phyloP scores from a whole-genome alignment of 768 basidiomycete species.

The Neoboletus brunneissimus region DNA sequence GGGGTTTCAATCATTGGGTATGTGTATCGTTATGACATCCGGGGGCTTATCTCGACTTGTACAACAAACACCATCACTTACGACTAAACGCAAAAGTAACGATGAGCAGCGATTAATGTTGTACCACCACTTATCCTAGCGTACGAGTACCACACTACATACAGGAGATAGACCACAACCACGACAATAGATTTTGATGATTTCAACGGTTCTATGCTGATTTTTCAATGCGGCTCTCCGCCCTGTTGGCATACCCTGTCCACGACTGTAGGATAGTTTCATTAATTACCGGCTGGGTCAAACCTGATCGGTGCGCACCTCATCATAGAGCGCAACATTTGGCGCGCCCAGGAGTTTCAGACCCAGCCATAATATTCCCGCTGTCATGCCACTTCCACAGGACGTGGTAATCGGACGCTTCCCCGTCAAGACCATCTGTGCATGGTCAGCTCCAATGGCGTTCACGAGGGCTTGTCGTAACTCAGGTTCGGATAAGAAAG shows the following conservation, averaged over 20 bases:
- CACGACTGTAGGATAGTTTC: conserved; percentile 65
- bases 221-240: conserved; percentile 72
- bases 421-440: conserved; percentile 58
- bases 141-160: conserved; percentile 14
- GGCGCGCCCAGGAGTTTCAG: conserved; percentile 65
- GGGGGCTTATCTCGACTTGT: conserved; percentile 11
- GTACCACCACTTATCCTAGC: conserved; percentile 29
- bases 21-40: conserved; percentile 21
- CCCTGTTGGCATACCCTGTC: conserved; percentile 86
- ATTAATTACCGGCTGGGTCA: conserved; percentile 17
- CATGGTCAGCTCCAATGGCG: conserved; percentile 58
- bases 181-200: conserved; percentile 5
- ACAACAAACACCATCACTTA: conserved; percentile 14
- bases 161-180: conserved; percentile 6
- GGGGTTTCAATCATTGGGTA: conserved; percentile 18
- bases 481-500: conserved; percentile 54
- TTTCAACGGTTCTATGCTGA: conserved; percentile 16
- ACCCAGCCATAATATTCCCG: conserved; percentile 91
- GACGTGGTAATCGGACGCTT: conserved; percentile 62
- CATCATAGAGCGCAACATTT: conserved; percentile 81
- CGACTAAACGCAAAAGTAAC: conserved; percentile 13
- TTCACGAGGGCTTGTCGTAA: conserved; percentile 58
- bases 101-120: conserved; percentile 23
- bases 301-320: conserved; percentile 52
- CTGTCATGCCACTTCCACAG: conserved; percentile 99